These are phyloP conservation scores for Cubamyces sp. DNA, from an alignment of 768 basidiomycete species.

Conservation along the genomic window DNA sequence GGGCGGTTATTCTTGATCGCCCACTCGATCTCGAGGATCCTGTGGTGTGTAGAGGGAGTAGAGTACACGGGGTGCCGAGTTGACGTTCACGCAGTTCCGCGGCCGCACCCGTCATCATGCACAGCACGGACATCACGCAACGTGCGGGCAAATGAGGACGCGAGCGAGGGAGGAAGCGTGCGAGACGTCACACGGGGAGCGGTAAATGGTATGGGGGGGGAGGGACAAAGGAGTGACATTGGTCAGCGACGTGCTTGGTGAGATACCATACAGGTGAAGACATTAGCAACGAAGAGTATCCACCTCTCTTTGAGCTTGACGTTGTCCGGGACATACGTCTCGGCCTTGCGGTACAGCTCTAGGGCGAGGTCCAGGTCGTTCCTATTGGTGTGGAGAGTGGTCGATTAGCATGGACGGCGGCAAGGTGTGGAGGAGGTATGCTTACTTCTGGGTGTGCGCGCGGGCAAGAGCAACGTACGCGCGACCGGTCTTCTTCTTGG, in stretches of 20 bases:
- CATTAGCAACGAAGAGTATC: conserved; percentile 70
- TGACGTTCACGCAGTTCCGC: not conserved
- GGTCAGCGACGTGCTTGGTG: conserved; percentile 41
- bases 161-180: not conserved
- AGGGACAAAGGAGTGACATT: conserved; percentile 30
- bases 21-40: conserved; percentile 85
- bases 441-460: conserved; percentile 79
- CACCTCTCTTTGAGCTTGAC: conserved; percentile 86
- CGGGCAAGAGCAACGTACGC: conserved; percentile 86
- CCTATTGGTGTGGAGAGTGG: conserved; percentile 42
- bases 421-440: not conserved
- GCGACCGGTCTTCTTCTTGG: conserved; percentile 80
- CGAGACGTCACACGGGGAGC: conserved; percentile 29
- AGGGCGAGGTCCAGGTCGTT: conserved; percentile 82
- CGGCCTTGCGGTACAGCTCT: conserved; percentile 81
- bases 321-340: conserved; percentile 85
- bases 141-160: not conserved
- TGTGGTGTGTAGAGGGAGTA: conserved; percentile 33
- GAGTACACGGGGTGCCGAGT: not conserved
- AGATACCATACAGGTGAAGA: conserved; percentile 62
- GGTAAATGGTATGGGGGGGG: conserved; percentile 21
- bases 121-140: not conserved
- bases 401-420: conserved; percentile 11
- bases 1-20: conserved; percentile 64
- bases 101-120: not conserved